phyloP scores from a whole-genome alignment of 1,284 basidiomycete genomes.

The Ganoderma leucocontextum region DNA sequence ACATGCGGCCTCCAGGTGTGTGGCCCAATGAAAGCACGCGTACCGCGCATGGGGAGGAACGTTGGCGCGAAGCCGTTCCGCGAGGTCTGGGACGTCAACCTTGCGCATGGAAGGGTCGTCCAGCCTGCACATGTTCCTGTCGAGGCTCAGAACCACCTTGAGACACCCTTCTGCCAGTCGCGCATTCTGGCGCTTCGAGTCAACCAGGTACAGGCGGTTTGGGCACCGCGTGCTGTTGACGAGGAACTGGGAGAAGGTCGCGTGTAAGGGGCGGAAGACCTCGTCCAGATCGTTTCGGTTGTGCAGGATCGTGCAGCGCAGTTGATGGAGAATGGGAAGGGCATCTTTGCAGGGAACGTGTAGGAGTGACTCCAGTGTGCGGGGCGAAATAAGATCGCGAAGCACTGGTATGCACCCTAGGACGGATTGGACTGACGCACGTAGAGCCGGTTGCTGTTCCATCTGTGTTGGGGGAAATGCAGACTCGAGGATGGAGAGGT shows the following conservation, averaged over 20 bases:
- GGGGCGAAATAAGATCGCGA: constrained; percentile 19
- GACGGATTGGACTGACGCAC: constrained; percentile 10
- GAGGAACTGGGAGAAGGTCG: constrained; percentile 26
- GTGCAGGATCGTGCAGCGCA: constrained; percentile 17
- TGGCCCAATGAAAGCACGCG: constrained; percentile 20
- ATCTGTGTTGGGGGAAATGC: constrained; percentile 15
- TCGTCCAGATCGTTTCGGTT: constrained; percentile 10
- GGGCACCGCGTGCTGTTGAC: constrained; percentile 17
- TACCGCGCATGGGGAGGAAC: constrained; percentile 16
- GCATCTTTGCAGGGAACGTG: constrained; percentile 3
- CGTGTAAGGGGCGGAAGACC: constrained; percentile 17
- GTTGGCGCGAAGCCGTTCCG: background rate
- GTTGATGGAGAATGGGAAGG: constrained; percentile 16
- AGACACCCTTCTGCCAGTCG: constrained; percentile 21
- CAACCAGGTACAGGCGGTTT: constrained; percentile 20
- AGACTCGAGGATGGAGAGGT: constrained; percentile 20
- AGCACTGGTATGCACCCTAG: constrained; percentile 23
- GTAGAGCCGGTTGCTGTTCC: constrained; percentile 7
- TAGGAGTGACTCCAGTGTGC: constrained; percentile 11
- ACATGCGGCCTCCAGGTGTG: constrained; percentile 11
- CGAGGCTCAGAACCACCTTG: constrained; percentile 3
- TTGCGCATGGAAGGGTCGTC: background rate
- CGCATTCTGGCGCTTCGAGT: constrained; percentile 10
- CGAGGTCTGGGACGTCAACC: constrained; percentile 11
- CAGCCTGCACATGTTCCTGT: constrained; percentile 11